phyloP scores from a whole-genome alignment of 352 stramenopile genomes.

The Phytophthora chlamydospora region DNA sequence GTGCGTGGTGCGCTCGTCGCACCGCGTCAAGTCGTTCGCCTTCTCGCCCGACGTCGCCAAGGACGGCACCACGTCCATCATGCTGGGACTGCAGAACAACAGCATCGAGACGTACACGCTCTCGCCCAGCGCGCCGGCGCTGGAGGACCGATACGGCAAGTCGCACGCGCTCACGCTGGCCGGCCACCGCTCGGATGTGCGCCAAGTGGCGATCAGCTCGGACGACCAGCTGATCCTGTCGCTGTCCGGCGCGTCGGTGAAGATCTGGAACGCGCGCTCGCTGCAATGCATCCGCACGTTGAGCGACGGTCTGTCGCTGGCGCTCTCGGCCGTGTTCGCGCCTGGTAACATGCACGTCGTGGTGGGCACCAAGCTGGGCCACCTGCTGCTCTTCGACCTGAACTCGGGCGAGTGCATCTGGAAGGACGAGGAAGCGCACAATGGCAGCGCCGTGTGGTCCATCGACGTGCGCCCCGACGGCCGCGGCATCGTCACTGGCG shows the following conservation, averaged over 20 bases:
- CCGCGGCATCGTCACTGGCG: constrained; percentile 95
- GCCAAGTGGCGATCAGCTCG: constrained; percentile 84
- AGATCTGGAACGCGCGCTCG: constrained; percentile 93
- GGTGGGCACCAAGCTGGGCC: constrained; percentile 97
- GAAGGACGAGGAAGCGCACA: constrained; percentile 86
- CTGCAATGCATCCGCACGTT: constrained; percentile 92
- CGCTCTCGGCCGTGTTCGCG: constrained; percentile 95
- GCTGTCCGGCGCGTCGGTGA: constrained; percentile 84
- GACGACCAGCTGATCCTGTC: constrained; percentile 93
- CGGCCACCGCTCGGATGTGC: constrained; percentile 94
- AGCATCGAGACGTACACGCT: constrained; percentile 90
- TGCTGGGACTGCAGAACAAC: constrained; percentile 93
- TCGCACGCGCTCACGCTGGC: constrained; percentile 75
- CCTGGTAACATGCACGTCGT: constrained; percentile 97
- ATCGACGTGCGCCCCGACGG: constrained; percentile 94
- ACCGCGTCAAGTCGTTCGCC: constrained; percentile 89
- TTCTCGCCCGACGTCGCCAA: constrained; percentile 87
- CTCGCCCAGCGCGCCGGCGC: constrained; percentile 51
- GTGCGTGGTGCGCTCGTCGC: constrained; percentile 81
- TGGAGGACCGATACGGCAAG: constrained; percentile 76
- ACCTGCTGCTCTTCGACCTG: constrained; percentile 94
- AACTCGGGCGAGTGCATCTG: constrained; percentile 95
- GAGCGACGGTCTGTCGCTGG: constrained; percentile 77
- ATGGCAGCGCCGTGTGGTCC: constrained; percentile 96
- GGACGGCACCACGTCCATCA: constrained; percentile 79